Evolutionary conservation across 2,329 filamentous ascomycete genomes (phyloP), one percentile per base, ranked within the genome.

Genomic region (Leptosphaerulina australis): DNA sequence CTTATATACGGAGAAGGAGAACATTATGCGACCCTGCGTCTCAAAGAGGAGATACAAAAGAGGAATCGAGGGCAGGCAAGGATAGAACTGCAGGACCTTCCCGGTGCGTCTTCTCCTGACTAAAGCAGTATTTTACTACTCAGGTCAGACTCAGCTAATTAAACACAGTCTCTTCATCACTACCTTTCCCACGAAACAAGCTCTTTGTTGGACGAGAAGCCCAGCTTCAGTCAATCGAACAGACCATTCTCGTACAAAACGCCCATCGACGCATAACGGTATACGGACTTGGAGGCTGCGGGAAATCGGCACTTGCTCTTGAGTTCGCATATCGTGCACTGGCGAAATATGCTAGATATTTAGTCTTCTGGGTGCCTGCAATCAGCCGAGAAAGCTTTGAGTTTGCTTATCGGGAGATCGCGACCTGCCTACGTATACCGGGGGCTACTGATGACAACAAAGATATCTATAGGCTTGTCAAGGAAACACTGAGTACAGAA

Each of bases 391-490:
- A 57, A 1, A 66, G 65, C 4, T 61, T 69, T 3, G 56, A 74
- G 4, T 39, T 48, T 28, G 53, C 47, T 9, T 59, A 56, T 46
- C 40, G 28, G 2, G 45, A 52, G 6, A 59, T 59, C 17, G 55
- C 46, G 21, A 30, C 21, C 10, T 35, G 28, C 8, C 47, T 60
- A 17, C 17, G 36, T 15, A 53, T 60, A 26, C 50, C 53, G 11
- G 46, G 36, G 1, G 49, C 52, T 20, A 29, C 14, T 28, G 53
- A 75, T 10, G 53, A 66, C 2, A 64, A 71, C 3, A 63, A 60
- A 0, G 70, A 78, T 43, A 41, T 75, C 2, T 75, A 69, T 25
- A 17, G 22, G 8, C 62, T 76, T 1, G 69, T 79, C 4, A 73
- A 74, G 26, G 33, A 28, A 4, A 58, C 53, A 11, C 50, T 79